Percentiles rank a stretch among this genome's conserved stretches.
Conservation (phyloP, 2,329 filamentous ascomycete genomes). For the Aspergillus arachidicola region DNA sequence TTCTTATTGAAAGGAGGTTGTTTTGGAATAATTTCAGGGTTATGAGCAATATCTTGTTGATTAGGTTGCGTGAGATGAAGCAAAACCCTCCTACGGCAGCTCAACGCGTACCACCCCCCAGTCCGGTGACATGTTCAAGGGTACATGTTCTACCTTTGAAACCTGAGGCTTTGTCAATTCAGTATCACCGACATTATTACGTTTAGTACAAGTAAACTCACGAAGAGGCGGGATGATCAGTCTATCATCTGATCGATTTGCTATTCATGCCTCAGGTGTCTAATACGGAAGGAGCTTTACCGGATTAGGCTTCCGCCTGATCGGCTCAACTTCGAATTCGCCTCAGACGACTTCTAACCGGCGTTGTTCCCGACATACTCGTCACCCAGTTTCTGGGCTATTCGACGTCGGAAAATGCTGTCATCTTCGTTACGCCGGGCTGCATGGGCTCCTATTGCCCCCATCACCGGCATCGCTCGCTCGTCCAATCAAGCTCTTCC, state of each 20-base stretch:
- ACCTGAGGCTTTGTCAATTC: neutral
- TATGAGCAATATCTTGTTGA: neutral
- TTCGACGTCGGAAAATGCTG: slow-evolving; percentile 40
- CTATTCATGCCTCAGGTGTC: slow-evolving; percentile 27
- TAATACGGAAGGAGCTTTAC: slow-evolving; percentile 20
- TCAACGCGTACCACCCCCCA: neutral
- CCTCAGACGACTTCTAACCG: slow-evolving; percentile 27
- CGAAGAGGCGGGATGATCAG: neutral
- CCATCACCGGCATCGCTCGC: slow-evolving; percentile 37
- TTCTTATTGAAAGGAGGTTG: neutral
- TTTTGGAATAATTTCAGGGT: neutral
- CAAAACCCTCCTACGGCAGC: neutral
- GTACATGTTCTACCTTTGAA: neutral
- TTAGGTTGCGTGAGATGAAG: neutral
- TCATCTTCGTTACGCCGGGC: slow-evolving; percentile 50
- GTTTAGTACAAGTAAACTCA: neutral
- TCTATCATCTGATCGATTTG: slow-evolving; percentile 9
- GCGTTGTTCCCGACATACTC: slow-evolving; percentile 31
- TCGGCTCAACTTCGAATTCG: slow-evolving; percentile 40
- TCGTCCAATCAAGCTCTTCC: slow-evolving; percentile 34
- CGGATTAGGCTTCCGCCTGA: slow-evolving; percentile 36
- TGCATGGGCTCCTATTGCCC: slow-evolving; percentile 40
- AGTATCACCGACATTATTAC: neutral
- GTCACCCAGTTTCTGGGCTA: slow-evolving; percentile 28
- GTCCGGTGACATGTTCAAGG: neutral